These are phyloP conservation scores for Rugosomyces carneus DNA, from an alignment of 1,284 basidiomycete species.

Conservation along the genomic window DNA sequence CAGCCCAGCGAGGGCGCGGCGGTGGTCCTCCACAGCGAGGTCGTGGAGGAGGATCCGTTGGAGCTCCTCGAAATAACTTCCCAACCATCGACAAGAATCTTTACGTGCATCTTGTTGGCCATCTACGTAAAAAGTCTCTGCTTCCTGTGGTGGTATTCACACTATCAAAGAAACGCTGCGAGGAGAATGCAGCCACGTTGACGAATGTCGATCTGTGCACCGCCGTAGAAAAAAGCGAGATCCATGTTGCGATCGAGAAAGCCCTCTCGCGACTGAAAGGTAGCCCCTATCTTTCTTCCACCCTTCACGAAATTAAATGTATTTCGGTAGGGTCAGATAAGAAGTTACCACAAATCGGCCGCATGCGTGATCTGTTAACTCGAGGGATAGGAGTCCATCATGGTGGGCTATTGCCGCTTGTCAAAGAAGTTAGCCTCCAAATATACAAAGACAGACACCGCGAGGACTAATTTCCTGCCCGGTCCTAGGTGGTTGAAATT, in stretches of 20 bases:
- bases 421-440: slow-evolving; percentile 75
- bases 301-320: slow-evolving; percentile 8
- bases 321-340: slow-evolving; percentile 74
- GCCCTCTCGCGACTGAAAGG: slow-evolving; percentile 90
- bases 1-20: slow-evolving; percentile 56
- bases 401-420: slow-evolving; percentile 92
- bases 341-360: slow-evolving; percentile 89
- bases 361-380: slow-evolving; percentile 87
- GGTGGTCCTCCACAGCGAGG: slow-evolving; percentile 38
- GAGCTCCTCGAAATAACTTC: slow-evolving; percentile 58
- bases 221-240: slow-evolving; percentile 90
- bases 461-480: slow-evolving; percentile 3
- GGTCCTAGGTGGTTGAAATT: slow-evolving; percentile 84
- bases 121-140: slow-evolving; percentile 81
- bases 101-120: slow-evolving; percentile 88
- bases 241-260: slow-evolving; percentile 92
- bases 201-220: slow-evolving; percentile 87
- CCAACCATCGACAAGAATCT: slow-evolving; percentile 79
- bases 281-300: slow-evolving; percentile 6
- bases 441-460: background rate
- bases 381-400: slow-evolving; percentile 98
- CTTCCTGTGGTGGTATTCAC: slow-evolving; percentile 97
- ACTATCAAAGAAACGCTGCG: slow-evolving; percentile 94
- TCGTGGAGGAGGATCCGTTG: slow-evolving; percentile 46
- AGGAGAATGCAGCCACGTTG: slow-evolving; percentile 91